These are phyloP conservation scores for Suillus clintonianus DNA, from an alignment of 768 basidiomycete genomes.

Conservation along the genomic window DNA sequence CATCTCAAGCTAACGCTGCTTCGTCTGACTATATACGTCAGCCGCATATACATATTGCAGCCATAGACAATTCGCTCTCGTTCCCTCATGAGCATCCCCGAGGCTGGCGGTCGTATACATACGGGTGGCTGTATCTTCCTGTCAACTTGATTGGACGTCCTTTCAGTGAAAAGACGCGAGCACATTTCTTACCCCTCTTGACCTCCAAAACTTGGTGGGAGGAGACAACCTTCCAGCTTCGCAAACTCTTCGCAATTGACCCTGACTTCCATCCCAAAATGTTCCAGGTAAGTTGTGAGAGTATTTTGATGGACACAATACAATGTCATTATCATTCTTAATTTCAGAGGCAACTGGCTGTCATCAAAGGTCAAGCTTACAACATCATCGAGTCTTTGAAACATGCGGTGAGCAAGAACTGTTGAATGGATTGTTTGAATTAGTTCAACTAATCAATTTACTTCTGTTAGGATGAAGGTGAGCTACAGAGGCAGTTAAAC, in stretches of 20 bases:
- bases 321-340: constrained; percentile 3
- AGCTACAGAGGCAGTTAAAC: constrained; percentile 8
- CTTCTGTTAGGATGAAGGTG: constrained; percentile 69
- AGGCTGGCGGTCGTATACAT: constrained; percentile 80
- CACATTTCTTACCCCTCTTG: constrained; percentile 79
- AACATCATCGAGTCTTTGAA: constrained; percentile 85
- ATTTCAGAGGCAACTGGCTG: constrained; percentile 78
- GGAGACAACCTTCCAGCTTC: constrained; percentile 76
- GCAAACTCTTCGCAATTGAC: constrained; percentile 77
- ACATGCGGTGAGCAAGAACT: constrained; percentile 56
- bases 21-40: constrained; percentile 52
- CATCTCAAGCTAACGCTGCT: constrained; percentile 32
- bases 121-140: constrained; percentile 86
- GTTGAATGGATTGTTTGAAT: constrained; percentile 9
- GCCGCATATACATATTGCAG: constrained; percentile 89
- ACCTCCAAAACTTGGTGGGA: constrained; percentile 91
- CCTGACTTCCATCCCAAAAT: constrained; percentile 89
- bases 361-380: constrained; percentile 92
- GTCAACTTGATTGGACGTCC: constrained; percentile 84
- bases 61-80: constrained; percentile 90
- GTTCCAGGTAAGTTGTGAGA: constrained; percentile 60
- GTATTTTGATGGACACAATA: constrained; percentile 4
- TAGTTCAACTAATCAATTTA: constrained; percentile 3
- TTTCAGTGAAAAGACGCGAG: constrained; percentile 80
- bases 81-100: constrained; percentile 91